Base-by-base conservation (phyloP, 148 eudicot species). In the Spergularia bocconei region DNA sequence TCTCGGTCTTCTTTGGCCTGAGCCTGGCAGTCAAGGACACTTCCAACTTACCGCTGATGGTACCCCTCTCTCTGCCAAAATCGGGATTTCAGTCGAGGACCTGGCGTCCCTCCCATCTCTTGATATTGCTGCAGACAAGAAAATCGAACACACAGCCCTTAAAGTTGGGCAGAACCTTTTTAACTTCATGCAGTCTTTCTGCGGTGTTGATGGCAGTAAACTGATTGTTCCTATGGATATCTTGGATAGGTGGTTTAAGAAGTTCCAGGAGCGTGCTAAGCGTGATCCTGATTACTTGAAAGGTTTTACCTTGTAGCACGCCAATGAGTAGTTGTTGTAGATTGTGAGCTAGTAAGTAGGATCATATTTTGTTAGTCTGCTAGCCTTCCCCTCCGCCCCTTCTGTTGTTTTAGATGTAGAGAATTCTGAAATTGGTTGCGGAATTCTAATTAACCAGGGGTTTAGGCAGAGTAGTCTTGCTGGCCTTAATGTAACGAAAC, bases 131-230 rank as follows among this genome's bases (percentile, higher is more conserved):
- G 98, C 90, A 3, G 98, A 86, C 68, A 86, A 80, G 86, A 88
- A 78, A 83, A 92, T 95, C 16, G 93, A 92, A 86, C 81, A 83
- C 12, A 72, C 91, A 79, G 98, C 98, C 7, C 71, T 92, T 76
- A 95, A 88, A 81, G 98, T 95, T 11, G 98, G 98, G 39, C 93
- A 90, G 85, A 95, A 95, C 76, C 80, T 95, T 77, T 95, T 95
- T 64, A 95, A 95, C 76, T 95, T 95, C 70, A 95, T 95, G 98
- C 98, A 95, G 92, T 92, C 97, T 20, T 95, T 94, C 67, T 95
- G 98, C 74, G 97, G 92, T 4, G 92, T 95, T 39, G 97, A 92
- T 75, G 98, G 97, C 19, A 87, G 88, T 67, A 89, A 86, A 80
- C 82, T 95, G 75, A 80, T 92, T 6, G 98, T 92, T 78, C 98